Percentiles rank a stretch among this genome's conserved stretches.
Conservation (phyloP, 1,139 yeast genomes). For the Casaregolazyma lundiana region DNA sequence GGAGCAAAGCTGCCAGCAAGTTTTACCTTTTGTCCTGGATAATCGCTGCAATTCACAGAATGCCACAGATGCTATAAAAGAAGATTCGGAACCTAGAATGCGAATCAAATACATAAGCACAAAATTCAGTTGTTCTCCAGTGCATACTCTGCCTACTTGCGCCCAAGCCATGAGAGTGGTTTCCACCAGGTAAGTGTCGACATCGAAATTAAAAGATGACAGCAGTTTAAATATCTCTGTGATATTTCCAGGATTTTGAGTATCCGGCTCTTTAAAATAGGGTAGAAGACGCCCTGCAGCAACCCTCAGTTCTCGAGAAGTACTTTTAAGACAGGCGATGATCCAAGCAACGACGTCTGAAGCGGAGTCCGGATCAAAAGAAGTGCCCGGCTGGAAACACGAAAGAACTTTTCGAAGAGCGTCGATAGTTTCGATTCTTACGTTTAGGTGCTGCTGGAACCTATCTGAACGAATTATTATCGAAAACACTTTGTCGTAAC, state of each 20-base stretch:
- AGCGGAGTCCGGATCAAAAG: slow-evolving; percentile 15
- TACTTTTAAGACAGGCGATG: slow-evolving; percentile 24
- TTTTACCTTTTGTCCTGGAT: slow-evolving; percentile 35
- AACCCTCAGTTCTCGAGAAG: slow-evolving; percentile 26
- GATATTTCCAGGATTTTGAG: slow-evolving; percentile 3
- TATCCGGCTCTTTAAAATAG: slow-evolving; percentile 16
- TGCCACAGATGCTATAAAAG: slow-evolving; percentile 61
- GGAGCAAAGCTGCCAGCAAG: slow-evolving; percentile 56
- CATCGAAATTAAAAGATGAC: slow-evolving; percentile 16
- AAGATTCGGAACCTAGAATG: slow-evolving; percentile 54
- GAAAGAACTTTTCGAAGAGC: slow-evolving; percentile 19
- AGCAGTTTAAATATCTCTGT: slow-evolving; percentile 19
- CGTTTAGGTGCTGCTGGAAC: slow-evolving; percentile 16
- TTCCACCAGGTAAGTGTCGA: slow-evolving; percentile 49
- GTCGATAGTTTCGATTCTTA: slow-evolving; percentile 20
- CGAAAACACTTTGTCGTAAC: slow-evolving; percentile 11
- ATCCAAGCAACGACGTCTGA: slow-evolving; percentile 28
- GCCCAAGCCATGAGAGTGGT: slow-evolving; percentile 59
- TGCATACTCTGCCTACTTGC: slow-evolving; percentile 52
- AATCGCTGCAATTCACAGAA: slow-evolving; percentile 52
- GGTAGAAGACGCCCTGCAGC: slow-evolving; percentile 25
- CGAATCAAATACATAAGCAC: slow-evolving; percentile 56
- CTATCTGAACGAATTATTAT: slow-evolving; percentile 15
- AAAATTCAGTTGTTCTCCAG: slow-evolving; percentile 61
- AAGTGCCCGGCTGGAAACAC: slow-evolving; percentile 20